These are phyloP conservation scores for Rugonectria rugulosa DNA, from an alignment of 2,329 filamentous ascomycete genomes.

Conservation along the genomic window DNA sequence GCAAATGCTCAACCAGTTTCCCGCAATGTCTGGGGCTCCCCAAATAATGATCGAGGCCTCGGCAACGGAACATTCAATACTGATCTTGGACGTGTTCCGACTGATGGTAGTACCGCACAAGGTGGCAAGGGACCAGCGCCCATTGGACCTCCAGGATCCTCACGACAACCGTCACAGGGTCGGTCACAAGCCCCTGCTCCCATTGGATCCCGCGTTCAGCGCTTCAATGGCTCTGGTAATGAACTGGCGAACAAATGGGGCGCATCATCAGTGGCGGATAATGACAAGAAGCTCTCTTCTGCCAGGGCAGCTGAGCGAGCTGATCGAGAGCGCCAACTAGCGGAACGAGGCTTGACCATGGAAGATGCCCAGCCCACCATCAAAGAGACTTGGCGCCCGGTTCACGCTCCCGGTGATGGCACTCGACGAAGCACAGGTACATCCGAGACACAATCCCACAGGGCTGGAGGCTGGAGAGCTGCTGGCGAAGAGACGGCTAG, in stretches of 20 bases:
- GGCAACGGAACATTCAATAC: slow-evolving; percentile 81
- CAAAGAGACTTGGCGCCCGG: slow-evolving; percentile 63
- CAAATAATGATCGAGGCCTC: slow-evolving; percentile 73
- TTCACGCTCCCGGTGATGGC: slow-evolving; percentile 48
- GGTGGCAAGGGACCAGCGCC: slow-evolving; percentile 54
- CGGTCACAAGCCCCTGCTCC: slow-evolving; percentile 42
- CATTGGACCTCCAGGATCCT: slow-evolving; percentile 48
- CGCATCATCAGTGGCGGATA: slow-evolving; percentile 50
- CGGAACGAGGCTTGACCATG: slow-evolving; percentile 53
- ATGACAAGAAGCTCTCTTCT: slow-evolving; percentile 54
- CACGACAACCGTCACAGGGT: slow-evolving; percentile 36
- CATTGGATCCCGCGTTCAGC: slow-evolving; percentile 43
- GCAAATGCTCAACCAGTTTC: slow-evolving; percentile 51
- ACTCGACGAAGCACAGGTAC: slow-evolving; percentile 40
- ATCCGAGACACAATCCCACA: slow-evolving; percentile 40
- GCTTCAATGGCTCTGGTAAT: slow-evolving; percentile 39
- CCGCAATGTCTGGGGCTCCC: slow-evolving; percentile 77
- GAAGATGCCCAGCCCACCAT: slow-evolving; percentile 57
- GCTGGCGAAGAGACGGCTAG: slow-evolving; percentile 37
- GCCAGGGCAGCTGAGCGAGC: slow-evolving; percentile 49
- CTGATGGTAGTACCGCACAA: slow-evolving; percentile 48
- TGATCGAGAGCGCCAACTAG: slow-evolving; percentile 53
- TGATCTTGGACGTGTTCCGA: slow-evolving; percentile 58
- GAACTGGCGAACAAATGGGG: slow-evolving; percentile 53
- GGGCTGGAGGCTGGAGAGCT: slow-evolving; percentile 41